Base-by-base conservation (phyloP, 768 basidiomycete genomes). In the Tulasnella sp. region DNA sequence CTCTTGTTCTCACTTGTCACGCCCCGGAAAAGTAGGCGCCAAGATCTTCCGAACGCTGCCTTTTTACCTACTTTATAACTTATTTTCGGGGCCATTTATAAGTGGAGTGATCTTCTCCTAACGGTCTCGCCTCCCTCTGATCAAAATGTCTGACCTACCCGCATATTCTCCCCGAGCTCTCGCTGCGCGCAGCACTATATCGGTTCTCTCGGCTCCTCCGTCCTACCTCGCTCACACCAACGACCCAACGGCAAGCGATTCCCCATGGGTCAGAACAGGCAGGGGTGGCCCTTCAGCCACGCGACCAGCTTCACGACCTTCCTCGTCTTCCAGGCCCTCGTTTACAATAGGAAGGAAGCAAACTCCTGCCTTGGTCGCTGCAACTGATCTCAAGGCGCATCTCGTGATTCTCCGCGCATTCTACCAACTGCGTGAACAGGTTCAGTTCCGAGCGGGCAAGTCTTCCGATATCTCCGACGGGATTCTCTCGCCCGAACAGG, bases 351-450 rank as follows among this genome's bases (percentile, higher is more conserved):
- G 78, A 14, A 58, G 45, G 12, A 70, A 72, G 8, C 54, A 77
- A 3, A 69, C 71, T 15, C 52, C 54, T 12, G 67, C 72, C 3
- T 52, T 80, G 22, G 77, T 79, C 29, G 6, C 39, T 37, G 17
- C 67, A 15, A 1, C 19, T 5, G 67, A 76, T 7, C 29, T 80
- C 45, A 72, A 76, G 54, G n/a, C 36, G 0, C 80, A 80, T 70
- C 78, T 80, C 37, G 3, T 19, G 2, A 29, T 80, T 15, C 78
- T 80, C 17, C 78, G 69, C 11, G 80, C 79, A 4, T 80, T 80
- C 49, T 49, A 76, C 36, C 6, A 31, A 0, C 69, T 80, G 2
- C 72, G 25, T 11, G 75, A 80, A n/a, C 54, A 78, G 40, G 67
- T 76, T 38, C 22, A 15, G 19, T 19, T 4, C 0, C 49, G 12